Conservation (phyloP, 768 basidiomycete species). For the Clavaria fumosa region DNA sequence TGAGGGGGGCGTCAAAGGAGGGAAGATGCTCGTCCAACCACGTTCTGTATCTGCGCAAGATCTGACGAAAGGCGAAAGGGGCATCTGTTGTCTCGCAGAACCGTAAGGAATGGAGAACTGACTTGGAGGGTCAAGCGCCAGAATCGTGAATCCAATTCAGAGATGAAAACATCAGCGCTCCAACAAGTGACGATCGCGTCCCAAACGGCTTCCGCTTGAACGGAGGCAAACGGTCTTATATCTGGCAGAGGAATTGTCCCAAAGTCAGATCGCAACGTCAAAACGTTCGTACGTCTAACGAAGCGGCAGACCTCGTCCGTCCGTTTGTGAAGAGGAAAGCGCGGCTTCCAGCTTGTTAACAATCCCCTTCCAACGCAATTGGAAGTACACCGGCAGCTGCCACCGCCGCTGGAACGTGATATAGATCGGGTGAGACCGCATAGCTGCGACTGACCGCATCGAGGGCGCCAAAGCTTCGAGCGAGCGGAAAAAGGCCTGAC, state of each 20-base stretch:
- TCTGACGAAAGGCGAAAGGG: constrained; percentile 34
- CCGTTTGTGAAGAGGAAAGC: constrained; percentile 30
- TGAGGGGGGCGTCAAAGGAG: constrained; percentile 24
- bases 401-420: constrained; percentile 67
- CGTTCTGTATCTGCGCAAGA: constrained; percentile 61
- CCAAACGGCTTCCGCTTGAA: constrained; percentile 57
- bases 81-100: no score
- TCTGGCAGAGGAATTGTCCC: constrained; percentile 10
- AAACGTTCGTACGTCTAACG: constrained; percentile 22
- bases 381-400: constrained; percentile 96
- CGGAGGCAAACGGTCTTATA: constrained; percentile 31
- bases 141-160: constrained; percentile 69
- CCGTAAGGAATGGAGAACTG: no score
- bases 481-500: constrained; percentile 66
- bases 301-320: constrained; percentile 9
- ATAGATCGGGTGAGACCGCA: constrained; percentile 63
- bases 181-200: constrained; percentile 66
- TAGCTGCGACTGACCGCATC: constrained; percentile 43
- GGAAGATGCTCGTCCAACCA: constrained; percentile 52
- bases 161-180: constrained; percentile 75
- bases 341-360: constrained; percentile 59
- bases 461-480: constrained; percentile 78
- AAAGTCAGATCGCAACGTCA: constrained; percentile 7
- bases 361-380: constrained; percentile 93
- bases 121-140: constrained; percentile 91